phyloP scores from a whole-genome alignment of 495 filamentous ascomycete species.

The Chaetomium cochliodes region DNA sequence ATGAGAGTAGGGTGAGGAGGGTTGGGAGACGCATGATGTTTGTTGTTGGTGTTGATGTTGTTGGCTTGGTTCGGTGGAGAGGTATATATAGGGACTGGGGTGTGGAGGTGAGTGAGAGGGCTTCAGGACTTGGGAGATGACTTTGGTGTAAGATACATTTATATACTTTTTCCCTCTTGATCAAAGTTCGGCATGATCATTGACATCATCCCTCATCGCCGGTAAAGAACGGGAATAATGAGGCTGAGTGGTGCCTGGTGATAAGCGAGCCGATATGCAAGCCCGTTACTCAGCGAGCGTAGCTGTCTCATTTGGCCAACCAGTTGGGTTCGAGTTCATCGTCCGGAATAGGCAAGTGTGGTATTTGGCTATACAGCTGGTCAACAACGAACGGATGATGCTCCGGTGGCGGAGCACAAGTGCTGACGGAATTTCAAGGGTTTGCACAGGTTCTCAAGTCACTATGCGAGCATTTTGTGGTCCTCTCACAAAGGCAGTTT shows the following conservation, averaged over 20 bases:
- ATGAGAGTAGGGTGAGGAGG: background rate
- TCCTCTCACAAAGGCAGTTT: background rate
- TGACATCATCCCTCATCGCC: too few relatives aligned
- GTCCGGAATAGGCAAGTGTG: background rate
- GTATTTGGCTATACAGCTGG: background rate
- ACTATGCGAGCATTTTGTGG: background rate
- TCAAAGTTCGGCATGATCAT: too few relatives aligned
- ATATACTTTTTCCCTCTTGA: too few relatives aligned
- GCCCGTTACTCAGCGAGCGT: background rate
- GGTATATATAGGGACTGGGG: too few relatives aligned
- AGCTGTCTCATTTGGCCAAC: too few relatives aligned
- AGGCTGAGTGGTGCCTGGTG: too few relatives aligned
- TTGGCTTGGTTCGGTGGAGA: background rate
- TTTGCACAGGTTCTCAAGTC: background rate
- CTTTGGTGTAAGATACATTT: too few relatives aligned
- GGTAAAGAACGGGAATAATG: too few relatives aligned
- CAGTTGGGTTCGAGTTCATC: background rate
- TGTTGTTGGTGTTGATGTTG: background rate
- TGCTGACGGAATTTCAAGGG: background rate
- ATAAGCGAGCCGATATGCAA: too few relatives aligned
- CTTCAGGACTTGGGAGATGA: too few relatives aligned
- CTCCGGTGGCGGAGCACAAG: background rate
- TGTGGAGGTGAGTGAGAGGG: too few relatives aligned
- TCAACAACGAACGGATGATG: background rate
- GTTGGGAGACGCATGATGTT: background rate